Evolutionary conservation across 1,284 basidiomycete genomes (phyloP).

Genomic region (Laetiporus sulphureus): DNA sequence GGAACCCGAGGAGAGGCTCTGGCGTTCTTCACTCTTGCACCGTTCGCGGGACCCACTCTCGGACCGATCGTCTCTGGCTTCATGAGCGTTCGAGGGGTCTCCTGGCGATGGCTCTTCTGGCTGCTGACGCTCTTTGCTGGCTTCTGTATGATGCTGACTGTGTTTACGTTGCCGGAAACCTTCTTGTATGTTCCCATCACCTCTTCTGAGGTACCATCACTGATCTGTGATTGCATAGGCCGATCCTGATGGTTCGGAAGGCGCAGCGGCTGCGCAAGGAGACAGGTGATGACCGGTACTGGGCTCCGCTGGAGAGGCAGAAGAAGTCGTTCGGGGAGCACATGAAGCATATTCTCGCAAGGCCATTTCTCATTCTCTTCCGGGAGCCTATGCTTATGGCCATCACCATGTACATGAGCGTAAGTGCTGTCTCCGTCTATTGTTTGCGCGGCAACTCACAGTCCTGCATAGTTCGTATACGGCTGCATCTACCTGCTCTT

Average conservation of each 20-base stretch:
- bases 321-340: neutral
- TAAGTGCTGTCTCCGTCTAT: constrained; percentile 25
- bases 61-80: constrained; percentile 63
- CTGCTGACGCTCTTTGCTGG: constrained; percentile 60
- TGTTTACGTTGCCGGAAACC: constrained; percentile 73
- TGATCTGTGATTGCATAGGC: neutral
- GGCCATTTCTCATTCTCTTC: neutral
- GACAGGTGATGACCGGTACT: constrained; percentile 49
- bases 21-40: constrained; percentile 35
- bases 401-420: constrained; percentile 57
- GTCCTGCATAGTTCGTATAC: constrained; percentile 59
- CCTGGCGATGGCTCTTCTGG: constrained; percentile 77
- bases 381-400: neutral
- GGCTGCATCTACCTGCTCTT: constrained; percentile 57
- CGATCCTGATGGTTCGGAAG: constrained; percentile 34
- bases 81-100: constrained; percentile 35
- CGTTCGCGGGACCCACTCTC: constrained; percentile 58
- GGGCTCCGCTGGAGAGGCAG: constrained; percentile 28
- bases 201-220: no score
- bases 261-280: constrained; percentile 25
- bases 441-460: neutral
- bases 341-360: neutral
- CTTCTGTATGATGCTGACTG: constrained; percentile 35
- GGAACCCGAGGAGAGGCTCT: constrained; percentile 22
- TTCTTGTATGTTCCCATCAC: constrained; percentile 43